Base-by-base conservation (phyloP, 2,329 filamentous ascomycete species). In the Nigrospora sphaerica region DNA sequence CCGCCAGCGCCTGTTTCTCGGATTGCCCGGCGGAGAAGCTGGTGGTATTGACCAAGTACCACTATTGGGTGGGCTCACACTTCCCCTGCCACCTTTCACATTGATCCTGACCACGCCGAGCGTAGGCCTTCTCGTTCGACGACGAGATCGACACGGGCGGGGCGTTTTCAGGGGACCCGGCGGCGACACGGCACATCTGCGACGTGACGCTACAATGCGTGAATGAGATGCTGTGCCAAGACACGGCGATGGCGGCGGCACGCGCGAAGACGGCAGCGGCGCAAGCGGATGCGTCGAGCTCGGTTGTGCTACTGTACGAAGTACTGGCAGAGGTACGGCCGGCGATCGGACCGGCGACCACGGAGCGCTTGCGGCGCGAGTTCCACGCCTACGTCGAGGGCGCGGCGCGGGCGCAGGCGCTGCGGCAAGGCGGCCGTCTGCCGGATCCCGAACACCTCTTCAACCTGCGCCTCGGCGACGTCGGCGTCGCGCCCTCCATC, bases 71-170 rank as follows among this genome's bases (percentile, higher is more conserved):
- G 50, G 12, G 4, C 13, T 1, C 10, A 12, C 16, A 3, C 14
- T n/a, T 14, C 23, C 3, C 12, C 23, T 37, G 4, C 17, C 35
- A 37, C 18, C 9, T 37, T 16, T 37, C 17, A n/a, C 6, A 6
- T 28, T 6, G 4, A 10, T 28, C 7, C 23, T 28, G 23, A 28
- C 10, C 23, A 6, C 23, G 23, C 5, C 5, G 7, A 6, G 14
- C 6, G 5, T 23, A 59, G 55, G 56, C 60, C 47, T 61, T 61
- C 48, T 57, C 59, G 36, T 60, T 51, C 40, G 58, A 61, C 35
- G 58, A 61, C 16, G 59, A 61, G n/a, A 61, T 61, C 32, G 59
- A 62, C 42, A 55, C 49, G 2, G 59, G 58, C 35, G 59, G 59
- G 6, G 59, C 59, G 13, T 56, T 61, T 18, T 59, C 56, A 0